Conservation (phyloP, 768 basidiomycete genomes). For the Suillus hirtellus region DNA sequence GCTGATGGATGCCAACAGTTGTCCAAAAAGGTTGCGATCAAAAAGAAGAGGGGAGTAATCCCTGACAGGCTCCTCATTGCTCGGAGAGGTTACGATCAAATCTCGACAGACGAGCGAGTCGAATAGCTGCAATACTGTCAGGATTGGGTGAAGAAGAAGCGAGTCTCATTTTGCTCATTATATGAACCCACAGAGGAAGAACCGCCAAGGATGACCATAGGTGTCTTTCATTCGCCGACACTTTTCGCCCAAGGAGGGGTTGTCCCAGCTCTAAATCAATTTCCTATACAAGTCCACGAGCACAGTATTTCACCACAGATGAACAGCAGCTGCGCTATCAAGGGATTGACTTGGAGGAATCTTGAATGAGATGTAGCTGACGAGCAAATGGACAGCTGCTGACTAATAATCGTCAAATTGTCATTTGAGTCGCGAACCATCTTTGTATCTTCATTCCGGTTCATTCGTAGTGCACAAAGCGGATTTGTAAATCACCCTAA, state of each 20-base stretch:
- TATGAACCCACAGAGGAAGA: constrained; percentile 51
- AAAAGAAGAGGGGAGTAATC: constrained; percentile 36
- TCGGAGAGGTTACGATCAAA: constrained; percentile 40
- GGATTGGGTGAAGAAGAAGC: constrained; percentile 6
- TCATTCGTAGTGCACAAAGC: too few species aligned
- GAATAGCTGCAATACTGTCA: constrained; percentile 30
- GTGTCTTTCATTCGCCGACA: constrained; percentile 38
- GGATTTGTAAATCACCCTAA: too few species aligned
- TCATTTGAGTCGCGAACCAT: too few species aligned
- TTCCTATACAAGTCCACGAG: constrained; percentile 46
- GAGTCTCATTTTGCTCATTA: constrained; percentile 29
- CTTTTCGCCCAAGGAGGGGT: constrained; percentile 36
- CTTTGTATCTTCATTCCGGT: too few species aligned
- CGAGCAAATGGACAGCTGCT: neutral
- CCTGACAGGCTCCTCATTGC: constrained; percentile 32
- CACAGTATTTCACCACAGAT: constrained; percentile 43
- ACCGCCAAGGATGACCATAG: constrained; percentile 50
- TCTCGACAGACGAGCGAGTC: constrained; percentile 41
- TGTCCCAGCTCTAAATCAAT: constrained; percentile 37
- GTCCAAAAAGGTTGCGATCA: constrained; percentile 28
- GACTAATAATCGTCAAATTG: neutral
- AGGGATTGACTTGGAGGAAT: constrained; percentile 45
- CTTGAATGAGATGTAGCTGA: constrained; percentile 21
- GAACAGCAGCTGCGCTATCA: constrained; percentile 49
- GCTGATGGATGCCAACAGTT: constrained; percentile 23